Evolutionary conservation across 2,329 filamentous ascomycete genomes (phyloP), one percentile per base, ranked within the genome.

Genomic region (Aureobasidium melanogenum): DNA sequence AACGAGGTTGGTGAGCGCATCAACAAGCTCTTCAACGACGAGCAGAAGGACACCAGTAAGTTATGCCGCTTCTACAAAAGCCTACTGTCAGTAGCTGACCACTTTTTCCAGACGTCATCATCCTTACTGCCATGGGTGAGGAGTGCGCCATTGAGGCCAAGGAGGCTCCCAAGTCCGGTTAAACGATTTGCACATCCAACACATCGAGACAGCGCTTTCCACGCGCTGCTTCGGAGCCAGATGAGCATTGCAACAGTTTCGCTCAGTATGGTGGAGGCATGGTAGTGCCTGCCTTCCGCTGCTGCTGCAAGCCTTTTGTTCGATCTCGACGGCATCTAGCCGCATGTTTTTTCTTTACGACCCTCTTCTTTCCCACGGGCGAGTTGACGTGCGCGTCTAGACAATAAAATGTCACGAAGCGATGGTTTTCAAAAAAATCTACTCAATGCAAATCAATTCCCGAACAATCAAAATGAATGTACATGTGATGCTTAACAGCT

Each of bases 61-160:
- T 85, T 47, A 63, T 28, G 22, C 63, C 64, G 14, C 28, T n/a
- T 14, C 28, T 10, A 56, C 63, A 55, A 38, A 19, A 10, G 2
- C 36, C 2, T 7, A 5, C 8, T 15, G 24, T 15, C 60, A 44
- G 22, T 14, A 48, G 19, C 58, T 61, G 32, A 60, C 24, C 62
- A 54, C 68, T 72, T 12, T 73, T 61, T 26, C n/a, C 66, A 96
- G 91, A 91, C 79, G 88, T 97, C 72, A 88, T 93, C 71, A 86
- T 99, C 76, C 88, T 96, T 75, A 89, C 90, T 72, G 86, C 94
- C 76, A 99, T 99, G 94, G 89, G 89, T 75, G 93, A 99, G 82
- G 89, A 97, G 84, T 80, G 84, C 71, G 88, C 87, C 73, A 88
- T 97, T 76, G 92, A 97, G 75, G 88, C 87, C 80, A 97, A 97